These are phyloP conservation scores for Asterionellopsis glacialis DNA, from an alignment of 108 stramenopile genomes.

Conservation along the genomic window DNA sequence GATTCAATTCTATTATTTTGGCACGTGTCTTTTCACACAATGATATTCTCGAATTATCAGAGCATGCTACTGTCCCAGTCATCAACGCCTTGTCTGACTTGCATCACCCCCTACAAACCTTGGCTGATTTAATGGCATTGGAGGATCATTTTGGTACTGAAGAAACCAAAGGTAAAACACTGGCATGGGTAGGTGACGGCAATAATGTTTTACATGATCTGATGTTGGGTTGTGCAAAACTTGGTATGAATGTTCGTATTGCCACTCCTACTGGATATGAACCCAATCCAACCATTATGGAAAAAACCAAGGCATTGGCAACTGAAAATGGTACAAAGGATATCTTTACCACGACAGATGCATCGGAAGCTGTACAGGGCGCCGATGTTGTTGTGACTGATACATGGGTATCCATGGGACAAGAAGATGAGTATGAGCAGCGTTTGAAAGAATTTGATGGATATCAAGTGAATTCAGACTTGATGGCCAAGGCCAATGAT, in stretches of 20 bases:
- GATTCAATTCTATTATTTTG: conserved; percentile 90
- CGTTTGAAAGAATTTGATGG: conserved; percentile 88
- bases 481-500: conserved; percentile 84
- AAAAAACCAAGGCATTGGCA: conserved; percentile 51
- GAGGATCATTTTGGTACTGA: conserved; percentile 86
- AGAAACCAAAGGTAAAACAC: conserved; percentile 70
- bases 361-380: conserved; percentile 83
- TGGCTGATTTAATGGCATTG: conserved; percentile 95
- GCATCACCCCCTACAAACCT: conserved; percentile 96
- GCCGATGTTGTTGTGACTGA: conserved; percentile 94
- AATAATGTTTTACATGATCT: conserved; percentile 98
- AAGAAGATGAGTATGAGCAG: conserved; percentile 90
- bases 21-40: conserved; percentile 90
- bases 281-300: conserved; percentile 64
- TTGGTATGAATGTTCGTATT: conserved; percentile 93
- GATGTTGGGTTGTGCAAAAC: conserved; percentile 85
- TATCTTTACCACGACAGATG: conserved; percentile 63
- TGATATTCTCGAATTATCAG: conserved; percentile 77
- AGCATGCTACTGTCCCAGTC: conserved; percentile 85
- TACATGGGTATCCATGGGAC: conserved; percentile 98
- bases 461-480: conserved; percentile 85
- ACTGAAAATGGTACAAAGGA: conserved; percentile 46
- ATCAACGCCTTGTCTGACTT: conserved; percentile 95
- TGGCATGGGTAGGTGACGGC: conserved; percentile 98
- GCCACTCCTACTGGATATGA: conserved; percentile 92